These are phyloP conservation scores for Blastobotrys serpentis DNA, from an alignment of 1,139 yeast species.

Conservation along the genomic window DNA sequence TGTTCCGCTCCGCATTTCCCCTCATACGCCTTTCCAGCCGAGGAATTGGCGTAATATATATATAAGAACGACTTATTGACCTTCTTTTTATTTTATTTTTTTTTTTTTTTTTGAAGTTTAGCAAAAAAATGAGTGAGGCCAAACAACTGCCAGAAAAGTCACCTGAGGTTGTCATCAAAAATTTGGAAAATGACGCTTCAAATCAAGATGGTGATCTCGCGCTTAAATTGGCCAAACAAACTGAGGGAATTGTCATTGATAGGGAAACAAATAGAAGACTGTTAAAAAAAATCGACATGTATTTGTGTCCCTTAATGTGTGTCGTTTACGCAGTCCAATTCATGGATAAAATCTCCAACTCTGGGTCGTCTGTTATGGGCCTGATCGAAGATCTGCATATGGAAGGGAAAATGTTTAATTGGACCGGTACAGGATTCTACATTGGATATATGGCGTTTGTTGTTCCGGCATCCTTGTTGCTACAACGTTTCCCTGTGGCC, in stretches of 20 bases:
- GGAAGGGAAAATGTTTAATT: conserved; percentile 24
- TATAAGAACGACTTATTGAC: too few relatives aligned
- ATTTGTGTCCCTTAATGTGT: conserved; percentile 13
- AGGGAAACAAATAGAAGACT: conserved; percentile 25
- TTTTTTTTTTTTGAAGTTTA: neutral
- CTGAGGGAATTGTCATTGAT: conserved; percentile 25
- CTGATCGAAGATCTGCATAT: conserved; percentile 13
- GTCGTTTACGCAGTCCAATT: conserved; percentile 12
- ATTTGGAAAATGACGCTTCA: neutral
- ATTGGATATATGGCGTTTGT: conserved; percentile 53
- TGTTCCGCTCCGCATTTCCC: neutral
- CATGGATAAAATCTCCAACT: conserved; percentile 44
- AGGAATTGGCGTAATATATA: too few relatives aligned
- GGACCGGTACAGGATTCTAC: conserved; percentile 55
- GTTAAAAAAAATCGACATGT: conserved; percentile 17
- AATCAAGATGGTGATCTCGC: conserved; percentile 21
- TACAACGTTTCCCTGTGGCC: conserved; percentile 56
- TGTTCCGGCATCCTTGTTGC: conserved; percentile 49
- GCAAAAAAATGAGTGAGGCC: neutral
- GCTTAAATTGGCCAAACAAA: conserved; percentile 22
- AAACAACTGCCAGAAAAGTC: neutral
- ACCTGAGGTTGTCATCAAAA: neutral
- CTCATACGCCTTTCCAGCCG: neutral
- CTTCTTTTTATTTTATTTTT: too few relatives aligned
- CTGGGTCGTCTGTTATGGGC: conserved; percentile 55